Base-by-base conservation (phyloP, 2,329 filamentous ascomycete species). In the Hawksworthiomyces lignivorus region DNA sequence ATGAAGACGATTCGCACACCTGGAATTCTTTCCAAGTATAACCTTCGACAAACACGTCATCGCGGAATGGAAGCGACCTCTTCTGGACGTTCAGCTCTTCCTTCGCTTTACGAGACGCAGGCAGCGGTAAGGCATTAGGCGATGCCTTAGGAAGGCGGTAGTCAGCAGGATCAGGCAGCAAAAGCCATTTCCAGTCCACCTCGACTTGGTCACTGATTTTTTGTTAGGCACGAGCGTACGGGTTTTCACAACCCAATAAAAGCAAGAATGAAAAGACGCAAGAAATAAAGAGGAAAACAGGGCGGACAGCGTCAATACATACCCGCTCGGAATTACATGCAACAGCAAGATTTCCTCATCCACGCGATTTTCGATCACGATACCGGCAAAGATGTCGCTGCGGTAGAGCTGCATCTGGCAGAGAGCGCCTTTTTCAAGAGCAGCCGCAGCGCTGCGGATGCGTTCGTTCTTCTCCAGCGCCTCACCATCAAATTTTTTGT, bases 331-430 rank as follows among this genome's bases (percentile, higher is more conserved):
- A 52, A 97, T 69, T 48, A 95, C 74, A 53, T 94, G 85, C 30
- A 97, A 63, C 21, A 96, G 68, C 18, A 94, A 63, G 43, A 73
- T 84, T 57, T 84, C 75, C 64, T 95, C 90, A 41, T 77, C 77
- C 15, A 65, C 66, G 45, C 85, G 72, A 51, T 95, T 97, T 63
- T 95, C 86, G 19, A 92, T 72, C 36, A 98, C 82, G 41, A 87
- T 71, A 39, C 88, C 92, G 28, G 88, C 92, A 62, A 94, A 94
- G 31, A 97, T 92, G 43, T 97, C 87, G 28, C 85, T 81, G 58
- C 81, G 77, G 62, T 83, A 69, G 58, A 84, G 83, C 61, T 98
- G 92, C 57, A 92, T 76, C 59, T 98, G 92, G 50, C 92, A 84
- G 24, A 90, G 75, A 41, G 92, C 83, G 44, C 86, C 84, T 46